Conservation (phyloP, 2,329 filamentous ascomycete species). For the Talaromyces marneffei region DNA sequence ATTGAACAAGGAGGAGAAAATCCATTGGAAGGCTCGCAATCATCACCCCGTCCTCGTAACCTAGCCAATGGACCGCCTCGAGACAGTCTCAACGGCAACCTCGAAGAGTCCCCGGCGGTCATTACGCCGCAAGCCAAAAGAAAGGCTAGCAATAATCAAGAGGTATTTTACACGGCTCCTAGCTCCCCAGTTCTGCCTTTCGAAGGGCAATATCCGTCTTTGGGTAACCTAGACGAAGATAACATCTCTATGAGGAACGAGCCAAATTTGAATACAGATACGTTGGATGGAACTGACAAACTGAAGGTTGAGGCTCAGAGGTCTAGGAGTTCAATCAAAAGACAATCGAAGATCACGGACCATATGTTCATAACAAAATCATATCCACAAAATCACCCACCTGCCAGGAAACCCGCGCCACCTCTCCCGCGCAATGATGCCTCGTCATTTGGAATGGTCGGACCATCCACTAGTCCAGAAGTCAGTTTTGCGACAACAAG, state of each 20-base stretch:
- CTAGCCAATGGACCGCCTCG: constrained; percentile 14
- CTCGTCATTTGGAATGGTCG: neutral
- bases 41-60: constrained; percentile 9
- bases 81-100: constrained; percentile 11
- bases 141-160: constrained; percentile 16
- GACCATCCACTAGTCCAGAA: neutral
- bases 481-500: constrained; percentile 25
- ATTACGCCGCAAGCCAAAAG: constrained; percentile 15
- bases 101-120: constrained; percentile 5
- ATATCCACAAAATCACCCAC: neutral
- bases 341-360: constrained; percentile 17
- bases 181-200: constrained; percentile 18
- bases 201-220: constrained; percentile 13
- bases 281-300: constrained; percentile 17
- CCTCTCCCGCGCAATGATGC: neutral
- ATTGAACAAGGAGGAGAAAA: constrained; percentile 22
- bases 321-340: constrained; percentile 17
- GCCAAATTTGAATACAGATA: constrained; percentile 7
- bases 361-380: constrained; percentile 18
- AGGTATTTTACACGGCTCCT: constrained; percentile 26
- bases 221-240: constrained; percentile 16
- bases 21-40: constrained; percentile 7
- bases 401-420: neutral
- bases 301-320: constrained; percentile 12
- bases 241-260: constrained; percentile 18